Evolutionary conservation across 352 stramenopile genomes (phyloP), one percentile per base, ranked within the genome.

Genomic region (Globisporangium camurandrum): DNA sequence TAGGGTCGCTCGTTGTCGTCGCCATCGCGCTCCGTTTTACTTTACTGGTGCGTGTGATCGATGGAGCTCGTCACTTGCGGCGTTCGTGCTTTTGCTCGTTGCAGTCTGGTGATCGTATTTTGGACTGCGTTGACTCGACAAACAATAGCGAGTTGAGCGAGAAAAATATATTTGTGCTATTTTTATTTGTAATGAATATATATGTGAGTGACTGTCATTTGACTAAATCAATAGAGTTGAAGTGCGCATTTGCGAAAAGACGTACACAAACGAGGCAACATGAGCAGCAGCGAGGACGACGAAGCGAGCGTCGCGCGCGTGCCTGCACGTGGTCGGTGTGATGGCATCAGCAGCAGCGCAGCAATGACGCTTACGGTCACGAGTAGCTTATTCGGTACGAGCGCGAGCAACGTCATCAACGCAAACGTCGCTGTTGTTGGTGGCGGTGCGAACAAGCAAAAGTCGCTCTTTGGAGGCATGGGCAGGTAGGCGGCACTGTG

Each of bases 391-490:
- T 12, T 31, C 7, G 11, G 9, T 1, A 49, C 17, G 23, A 49
- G 43, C 19, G 43, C 43, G 2, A 49, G 43, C 43, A 49, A 49
- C 11, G 43, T 49, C 43, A 38, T 39, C n/a, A 34, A 10, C 27
- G 27, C 34, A 17, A 49, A 38, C 19, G 27, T 45, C 33, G 33
- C 30, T 12, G 30, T 12, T 34, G 30, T 17, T 39, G 33, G 14
- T 39, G 33, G 14, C 6, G 31, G 23, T 24, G 19, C 30, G 7
- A 24, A 24, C 37, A 62, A 57, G 33, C 67, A 77, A 33, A 71
- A 67, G 37, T 81, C 67, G 46, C 69, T 80, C 31, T 80, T 80
- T 58, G 51, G 49, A 19, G 53, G 69, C 54, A 81, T 81, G 69
- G 57, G 59, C 11, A 55, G 59, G 59, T 66, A 20, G 7, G 48